Evolutionary conservation across 1,284 basidiomycete species (phyloP), one percentile per base, ranked within the genome.

Genomic region (Ceraceosorus guamensis): DNA sequence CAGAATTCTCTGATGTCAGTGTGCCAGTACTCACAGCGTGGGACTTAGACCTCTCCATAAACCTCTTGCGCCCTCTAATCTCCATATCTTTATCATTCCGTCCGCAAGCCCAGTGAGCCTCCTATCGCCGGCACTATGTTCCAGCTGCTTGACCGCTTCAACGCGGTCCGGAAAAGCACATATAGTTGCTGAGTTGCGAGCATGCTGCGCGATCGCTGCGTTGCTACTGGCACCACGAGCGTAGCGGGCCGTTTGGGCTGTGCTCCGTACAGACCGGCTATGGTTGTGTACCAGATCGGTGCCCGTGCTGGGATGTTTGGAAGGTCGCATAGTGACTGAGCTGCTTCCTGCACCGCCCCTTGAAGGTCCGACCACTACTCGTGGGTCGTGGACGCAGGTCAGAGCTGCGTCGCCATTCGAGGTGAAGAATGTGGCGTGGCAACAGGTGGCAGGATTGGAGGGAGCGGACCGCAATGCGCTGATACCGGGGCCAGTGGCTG

Each of bases 401-500:
- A 69, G 49, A 11, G 61, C 59, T 11, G 61, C 62, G 37, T 69
- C 62, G 14, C 51, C 55, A 50, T 76, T 76, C 7, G 66, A 66
- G 13, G 66, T 68, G 56, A 77, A 77, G 57, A 70, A 77, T 2
- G 76, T 76, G 50, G 71, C 71, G 34, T 74, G 75, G 56, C 76
- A 77, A 60, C 76, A 77, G 0, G 49, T 51, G 13, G 48, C 18
- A 6, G 24, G 48, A 49, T 49, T 24, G 59, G 48, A 6, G 57
- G 53, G 4, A 60, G 35, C 5, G 65, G 59, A 5, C 62, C 13
- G 33, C n/a, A 39, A 7, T 44, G 34, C 3, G 14, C n/a, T 14
- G 49, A 5, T 10, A 6, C 10, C 2, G 35, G 6, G 7, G 56
- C 50, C 4, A 57, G 18, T 3, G 55, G 48, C 46, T 11, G 37